These are phyloP conservation scores for Marchantia paleacea DNA, from an alignment of 225 moss, liverwort and hornwort species.

Conservation along the genomic window DNA sequence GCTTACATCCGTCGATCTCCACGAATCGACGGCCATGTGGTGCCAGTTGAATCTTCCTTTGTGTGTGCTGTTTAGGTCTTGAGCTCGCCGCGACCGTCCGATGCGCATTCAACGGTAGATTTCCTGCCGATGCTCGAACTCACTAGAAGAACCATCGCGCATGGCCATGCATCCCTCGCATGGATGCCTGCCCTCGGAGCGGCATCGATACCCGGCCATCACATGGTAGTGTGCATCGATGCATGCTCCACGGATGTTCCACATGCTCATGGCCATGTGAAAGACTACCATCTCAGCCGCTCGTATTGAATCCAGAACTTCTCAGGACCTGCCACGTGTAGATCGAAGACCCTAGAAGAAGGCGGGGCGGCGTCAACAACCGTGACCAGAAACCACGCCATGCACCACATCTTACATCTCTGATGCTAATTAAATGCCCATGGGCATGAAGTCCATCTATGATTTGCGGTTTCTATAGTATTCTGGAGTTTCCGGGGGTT, in stretches of 20 bases:
- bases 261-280: not conserved
- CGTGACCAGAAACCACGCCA: conserved; percentile 15
- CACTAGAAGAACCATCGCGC: conserved; percentile 25
- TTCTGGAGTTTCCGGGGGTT: conserved; percentile 4
- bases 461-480: not conserved
- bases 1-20: conserved; percentile 2
- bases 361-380: conserved; percentile 13
- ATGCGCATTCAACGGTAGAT: conserved; percentile 5
- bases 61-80: conserved; percentile 21
- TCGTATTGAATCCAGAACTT: not conserved
- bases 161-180: not conserved
- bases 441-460: not conserved
- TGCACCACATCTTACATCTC: not conserved
- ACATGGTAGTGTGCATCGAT: not conserved
- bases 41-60: conserved; percentile 26
- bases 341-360: not conserved
- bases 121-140: conserved; percentile 13
- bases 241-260: not conserved
- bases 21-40: conserved; percentile 20
- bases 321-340: not conserved
- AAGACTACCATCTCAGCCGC: not conserved
- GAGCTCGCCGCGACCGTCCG: conserved; percentile 14
- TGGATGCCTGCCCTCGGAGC: no score
- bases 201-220: not conserved
- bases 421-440: not conserved